phyloP scores from a whole-genome alignment of 2,329 filamentous ascomycete genomes.

The Neopestalotiopsis sp. region DNA sequence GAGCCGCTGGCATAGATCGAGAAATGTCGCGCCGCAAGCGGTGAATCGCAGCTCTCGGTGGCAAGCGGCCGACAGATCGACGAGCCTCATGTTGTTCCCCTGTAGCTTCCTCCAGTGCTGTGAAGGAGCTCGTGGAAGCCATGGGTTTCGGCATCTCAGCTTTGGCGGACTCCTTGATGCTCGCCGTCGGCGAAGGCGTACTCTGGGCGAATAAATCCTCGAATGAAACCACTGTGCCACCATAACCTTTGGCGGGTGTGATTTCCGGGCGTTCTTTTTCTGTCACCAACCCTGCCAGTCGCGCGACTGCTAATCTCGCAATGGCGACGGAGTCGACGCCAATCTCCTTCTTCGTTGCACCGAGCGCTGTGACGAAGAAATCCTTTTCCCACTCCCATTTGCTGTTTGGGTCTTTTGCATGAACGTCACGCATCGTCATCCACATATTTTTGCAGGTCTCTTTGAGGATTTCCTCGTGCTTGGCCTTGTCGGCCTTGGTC shows the following conservation, averaged over 20 bases:
- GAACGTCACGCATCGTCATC: slow-evolving; percentile 31
- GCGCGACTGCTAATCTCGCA: slow-evolving; percentile 35
- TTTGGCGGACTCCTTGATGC: neutral
- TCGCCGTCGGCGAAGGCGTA: neutral
- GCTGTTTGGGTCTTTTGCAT: slow-evolving; percentile 23
- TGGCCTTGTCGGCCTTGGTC: slow-evolving; percentile 61
- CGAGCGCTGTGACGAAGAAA: slow-evolving; percentile 36
- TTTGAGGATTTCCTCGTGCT: slow-evolving; percentile 30
- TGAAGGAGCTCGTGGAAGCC: neutral
- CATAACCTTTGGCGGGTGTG: slow-evolving; percentile 41
- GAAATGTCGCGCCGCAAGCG: neutral
- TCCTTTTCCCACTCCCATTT: slow-evolving; percentile 35
- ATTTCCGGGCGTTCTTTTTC: slow-evolving; percentile 27
- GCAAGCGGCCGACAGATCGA: neutral
- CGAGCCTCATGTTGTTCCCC: slow-evolving; percentile 6
- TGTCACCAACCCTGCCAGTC: slow-evolving; percentile 33
- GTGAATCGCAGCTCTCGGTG: neutral
- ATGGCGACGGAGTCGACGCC: slow-evolving; percentile 28
- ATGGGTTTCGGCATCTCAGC: neutral
- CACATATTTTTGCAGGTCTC: slow-evolving; percentile 32
- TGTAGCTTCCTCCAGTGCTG: slow-evolving; percentile 8
- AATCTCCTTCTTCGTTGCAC: slow-evolving; percentile 29
- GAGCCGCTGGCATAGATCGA: neutral
- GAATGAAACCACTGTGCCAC: slow-evolving; percentile 40
- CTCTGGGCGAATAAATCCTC: slow-evolving; percentile 34